Base-by-base conservation (phyloP, 208 protist genomes). In the Acanthamoeba triangularis region DNA sequence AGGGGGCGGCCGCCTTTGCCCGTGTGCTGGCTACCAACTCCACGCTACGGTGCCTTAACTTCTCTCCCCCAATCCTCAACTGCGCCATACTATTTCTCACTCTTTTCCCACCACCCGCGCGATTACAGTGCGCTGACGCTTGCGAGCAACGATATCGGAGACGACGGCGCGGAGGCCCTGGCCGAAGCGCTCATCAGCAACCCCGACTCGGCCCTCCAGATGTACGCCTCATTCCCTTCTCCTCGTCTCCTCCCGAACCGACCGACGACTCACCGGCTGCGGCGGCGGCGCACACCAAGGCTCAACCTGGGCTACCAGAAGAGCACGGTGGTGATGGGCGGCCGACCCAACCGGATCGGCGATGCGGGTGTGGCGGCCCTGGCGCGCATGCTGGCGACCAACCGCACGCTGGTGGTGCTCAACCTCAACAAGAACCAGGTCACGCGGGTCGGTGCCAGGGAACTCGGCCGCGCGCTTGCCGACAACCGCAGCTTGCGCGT, bases 271-370 rank as follows among this genome's bases (percentile, higher is more conserved):
- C 44, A 49, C 44, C 44, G 44, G 44, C 44, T 11, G 44, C 44
- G 44, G 44, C 44, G 0, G 52, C 18, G 52, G n/a, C 52, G 52
- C 52, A n/a, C n/a, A n/a, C n/a, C 18, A 59, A 90, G 82, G 52
- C 56, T 90, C 52, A 90, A 67, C 52, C 56, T 90, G 82, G 82
- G 82, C n/a, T 90, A 65, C 82, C 56, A 67, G 52, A 59, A 67
- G 56, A 90, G 82, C 82, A 90, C 82, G 30, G 33, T 47, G 56
- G 56, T 90, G 13, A 90, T 90, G 82, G 82, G 82, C 56, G 82
- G 82, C 33, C n/a, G 11, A 20, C 33, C 82, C 47, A 90, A 90
- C 33, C 25, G 82, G 28, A 90, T 90, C 28, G 28, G 49, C 14
- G 82, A 90, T 33, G 52, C 8, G 49, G 82, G 82, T 2, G 82